phyloP scores from a whole-genome alignment of 2,329 filamentous ascomycete genomes.

The Zymoseptoria crescenta region DNA sequence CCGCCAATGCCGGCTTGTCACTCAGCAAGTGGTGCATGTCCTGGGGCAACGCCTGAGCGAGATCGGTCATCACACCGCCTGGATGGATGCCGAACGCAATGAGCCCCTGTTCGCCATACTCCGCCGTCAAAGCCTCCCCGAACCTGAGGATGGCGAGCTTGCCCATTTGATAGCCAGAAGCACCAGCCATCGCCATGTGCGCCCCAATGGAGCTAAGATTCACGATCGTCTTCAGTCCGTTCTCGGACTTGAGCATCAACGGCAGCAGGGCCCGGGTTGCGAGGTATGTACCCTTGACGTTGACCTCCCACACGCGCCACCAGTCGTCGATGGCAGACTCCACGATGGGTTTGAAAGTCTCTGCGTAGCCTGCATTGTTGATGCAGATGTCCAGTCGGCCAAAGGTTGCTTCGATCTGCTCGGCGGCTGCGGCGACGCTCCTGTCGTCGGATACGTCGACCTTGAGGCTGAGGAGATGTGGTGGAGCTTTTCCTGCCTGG shows the following conservation, averaged over 20 bases:
- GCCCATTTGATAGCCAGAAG: constrained; percentile 39
- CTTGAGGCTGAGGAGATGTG: constrained; percentile 36
- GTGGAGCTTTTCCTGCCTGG: constrained; percentile 27
- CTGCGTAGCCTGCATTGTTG: constrained; percentile 31
- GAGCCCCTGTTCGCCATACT: constrained; percentile 39
- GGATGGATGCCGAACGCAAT: constrained; percentile 41
- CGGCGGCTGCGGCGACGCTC: constrained; percentile 32
- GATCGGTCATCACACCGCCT: constrained; percentile 39
- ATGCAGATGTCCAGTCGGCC: constrained; percentile 31
- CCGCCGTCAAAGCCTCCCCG: constrained; percentile 38
- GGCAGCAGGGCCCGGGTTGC: constrained; percentile 40
- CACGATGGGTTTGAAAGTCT: constrained; percentile 11
- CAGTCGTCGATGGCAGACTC: constrained; percentile 35
- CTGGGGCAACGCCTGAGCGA: constrained; percentile 33
- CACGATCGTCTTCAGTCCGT: constrained; percentile 36
- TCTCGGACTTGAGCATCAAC: constrained; percentile 26
- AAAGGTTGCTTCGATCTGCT: constrained; percentile 27
- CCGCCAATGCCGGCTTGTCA: constrained; percentile 29
- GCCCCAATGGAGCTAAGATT: constrained; percentile 38
- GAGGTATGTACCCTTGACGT: constrained; percentile 39
- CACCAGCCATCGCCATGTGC: constrained; percentile 17
- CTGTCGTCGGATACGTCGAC: constrained; percentile 38
- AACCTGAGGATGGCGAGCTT: constrained; percentile 42
- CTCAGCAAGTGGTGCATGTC: constrained; percentile 14
- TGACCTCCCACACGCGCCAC: constrained; percentile 44